These are phyloP conservation scores for Pseudogymnoascus sp. DNA, from an alignment of 2,329 filamentous ascomycete species.

Conservation along the genomic window DNA sequence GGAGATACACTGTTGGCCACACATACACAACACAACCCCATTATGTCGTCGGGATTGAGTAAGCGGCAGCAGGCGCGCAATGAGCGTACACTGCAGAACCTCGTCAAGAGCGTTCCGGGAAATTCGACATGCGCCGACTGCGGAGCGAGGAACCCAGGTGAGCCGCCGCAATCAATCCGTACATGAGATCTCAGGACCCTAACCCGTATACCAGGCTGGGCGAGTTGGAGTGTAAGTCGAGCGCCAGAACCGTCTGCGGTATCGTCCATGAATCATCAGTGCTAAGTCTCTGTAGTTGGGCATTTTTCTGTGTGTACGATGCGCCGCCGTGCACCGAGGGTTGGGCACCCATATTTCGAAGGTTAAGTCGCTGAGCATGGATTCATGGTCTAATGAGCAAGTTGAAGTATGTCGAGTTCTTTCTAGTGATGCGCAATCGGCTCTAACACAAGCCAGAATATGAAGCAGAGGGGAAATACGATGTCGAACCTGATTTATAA, in stretches of 20 bases:
- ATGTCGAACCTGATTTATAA: conserved; percentile 87
- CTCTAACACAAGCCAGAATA: conserved; percentile 54
- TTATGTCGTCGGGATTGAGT: conserved; percentile 69
- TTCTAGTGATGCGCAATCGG: not conserved
- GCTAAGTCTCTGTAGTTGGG: conserved; percentile 59
- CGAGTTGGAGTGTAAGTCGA: conserved; percentile 31
- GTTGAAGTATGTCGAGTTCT: conserved; percentile 65
- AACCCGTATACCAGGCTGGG: conserved; percentile 23
- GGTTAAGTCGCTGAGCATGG: conserved; percentile 98
- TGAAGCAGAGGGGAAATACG: conserved; percentile 85
- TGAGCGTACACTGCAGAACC: conserved; percentile 82
- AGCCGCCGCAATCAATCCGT: conserved; percentile 10
- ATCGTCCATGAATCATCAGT: conserved; percentile 1
- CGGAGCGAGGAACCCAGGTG: conserved; percentile 83
- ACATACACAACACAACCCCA: conserved; percentile 1
- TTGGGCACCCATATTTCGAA: conserved; percentile 97
- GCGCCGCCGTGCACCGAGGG: conserved; percentile 90
- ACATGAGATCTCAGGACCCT: not conserved
- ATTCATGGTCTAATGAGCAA: conserved; percentile 92
- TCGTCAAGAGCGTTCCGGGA: conserved; percentile 75
- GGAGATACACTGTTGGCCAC: not conserved
- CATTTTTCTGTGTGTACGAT: conserved; percentile 96
- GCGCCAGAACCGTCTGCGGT: not conserved
- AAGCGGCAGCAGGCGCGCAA: conserved; percentile 98
- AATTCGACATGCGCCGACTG: conserved; percentile 96